phyloP scores from a whole-genome alignment of 305 asterid species.

The Euphrasia arctica region DNA sequence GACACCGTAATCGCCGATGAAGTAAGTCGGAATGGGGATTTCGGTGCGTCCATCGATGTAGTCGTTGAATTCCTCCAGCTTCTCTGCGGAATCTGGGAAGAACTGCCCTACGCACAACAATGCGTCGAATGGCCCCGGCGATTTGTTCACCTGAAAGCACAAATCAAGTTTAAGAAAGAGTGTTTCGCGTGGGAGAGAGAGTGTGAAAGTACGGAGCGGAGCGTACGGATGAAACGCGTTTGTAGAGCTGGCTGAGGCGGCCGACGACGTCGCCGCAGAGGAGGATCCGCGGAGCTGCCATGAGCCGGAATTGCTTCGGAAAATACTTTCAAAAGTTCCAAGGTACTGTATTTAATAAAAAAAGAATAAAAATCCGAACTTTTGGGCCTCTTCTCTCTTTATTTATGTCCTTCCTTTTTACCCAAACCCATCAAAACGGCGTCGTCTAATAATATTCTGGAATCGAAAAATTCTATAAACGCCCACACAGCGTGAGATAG shows the following conservation, averaged over 20 bases:
- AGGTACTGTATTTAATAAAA: background rate
- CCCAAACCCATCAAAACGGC: conserved; percentile 24
- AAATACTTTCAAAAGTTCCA: no score
- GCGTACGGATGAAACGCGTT: conserved; percentile 70
- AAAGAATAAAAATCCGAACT: background rate
- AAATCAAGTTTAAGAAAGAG: background rate
- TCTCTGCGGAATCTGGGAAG: conserved; percentile 71
- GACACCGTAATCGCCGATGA: conserved; percentile 88
- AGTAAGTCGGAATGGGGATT: conserved; percentile 76
- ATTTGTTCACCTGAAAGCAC: conserved; percentile 71
- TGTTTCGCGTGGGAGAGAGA: background rate
- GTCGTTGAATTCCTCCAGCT: conserved; percentile 68
- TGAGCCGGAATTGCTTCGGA: conserved; percentile 3
- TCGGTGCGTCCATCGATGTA: conserved; percentile 66
- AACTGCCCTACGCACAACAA: conserved; percentile 92
- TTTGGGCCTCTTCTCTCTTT: no score
- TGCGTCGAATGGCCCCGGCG: conserved; percentile 97
- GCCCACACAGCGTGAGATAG: conserved; percentile 22
- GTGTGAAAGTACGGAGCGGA: background rate
- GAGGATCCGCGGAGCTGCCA: conserved; percentile 74
- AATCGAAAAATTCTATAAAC: conserved; percentile 8
- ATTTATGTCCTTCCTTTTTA: background rate
- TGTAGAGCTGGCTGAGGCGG: conserved; percentile 80
- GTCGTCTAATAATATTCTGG: conserved; percentile 8
- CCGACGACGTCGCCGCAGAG: conserved; percentile 92